phyloP scores from a whole-genome alignment of 2,329 filamentous ascomycete genomes.

The Calonectria honghensis region DNA sequence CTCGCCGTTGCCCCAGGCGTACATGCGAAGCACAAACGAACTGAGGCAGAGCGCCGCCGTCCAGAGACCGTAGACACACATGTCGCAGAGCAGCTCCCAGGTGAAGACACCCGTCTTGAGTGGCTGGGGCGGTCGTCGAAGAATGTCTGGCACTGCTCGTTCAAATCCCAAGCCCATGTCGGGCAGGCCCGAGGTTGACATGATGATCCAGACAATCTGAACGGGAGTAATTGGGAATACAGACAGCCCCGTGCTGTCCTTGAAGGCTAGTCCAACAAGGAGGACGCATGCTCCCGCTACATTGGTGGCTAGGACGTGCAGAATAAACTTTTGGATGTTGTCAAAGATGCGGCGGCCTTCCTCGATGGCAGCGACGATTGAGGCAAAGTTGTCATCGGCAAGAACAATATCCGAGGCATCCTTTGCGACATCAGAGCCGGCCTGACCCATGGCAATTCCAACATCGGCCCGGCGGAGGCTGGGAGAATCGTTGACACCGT shows the following conservation, averaged over 20 bases:
- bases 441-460: slow-evolving; percentile 80
- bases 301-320: slow-evolving; percentile 82
- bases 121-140: slow-evolving; percentile 79
- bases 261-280: slow-evolving; percentile 83
- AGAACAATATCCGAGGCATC: slow-evolving; percentile 80
- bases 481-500: slow-evolving; percentile 84
- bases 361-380: slow-evolving; percentile 82
- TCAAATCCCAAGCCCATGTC: slow-evolving; percentile 88
- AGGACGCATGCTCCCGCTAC: slow-evolving; percentile 82
- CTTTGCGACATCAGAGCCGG: slow-evolving; percentile 79
- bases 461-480: slow-evolving; percentile 82
- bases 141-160: slow-evolving; percentile 80
- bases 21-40: slow-evolving; percentile 79
- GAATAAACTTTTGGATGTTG: slow-evolving; percentile 85
- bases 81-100: slow-evolving; percentile 79
- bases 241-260: slow-evolving; percentile 77
- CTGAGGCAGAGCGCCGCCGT: slow-evolving; percentile 79
- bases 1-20: slow-evolving; percentile 76
- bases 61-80: slow-evolving; percentile 81
- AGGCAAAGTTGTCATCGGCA: slow-evolving; percentile 84
- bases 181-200: slow-evolving; percentile 84
- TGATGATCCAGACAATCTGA: slow-evolving; percentile 89
- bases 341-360: slow-evolving; percentile 84
- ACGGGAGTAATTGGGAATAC: slow-evolving; percentile 85
- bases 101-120: slow-evolving; percentile 79